Evolutionary conservation across 768 basidiomycete species (phyloP), one percentile per base, ranked within the genome.

Genomic region (Glaciozyma martinii): DNA sequence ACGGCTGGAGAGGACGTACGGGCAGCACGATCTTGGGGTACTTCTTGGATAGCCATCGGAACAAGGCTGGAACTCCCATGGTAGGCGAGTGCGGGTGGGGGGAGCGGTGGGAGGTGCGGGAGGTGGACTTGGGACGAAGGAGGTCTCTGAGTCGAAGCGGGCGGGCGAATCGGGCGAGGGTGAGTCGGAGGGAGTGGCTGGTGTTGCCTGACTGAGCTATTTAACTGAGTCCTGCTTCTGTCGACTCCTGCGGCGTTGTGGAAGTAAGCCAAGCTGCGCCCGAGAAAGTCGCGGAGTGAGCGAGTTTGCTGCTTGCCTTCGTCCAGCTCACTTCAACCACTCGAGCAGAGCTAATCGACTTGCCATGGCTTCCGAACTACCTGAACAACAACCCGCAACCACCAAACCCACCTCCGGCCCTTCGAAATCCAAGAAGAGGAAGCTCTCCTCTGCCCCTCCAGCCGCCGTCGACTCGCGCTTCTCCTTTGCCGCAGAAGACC

Each of bases 21-120:
- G 57, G 80, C 86, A 60, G 64, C 89, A 91, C 85, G 74, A 94
- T 97, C 82, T 90, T 97, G 59, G 94, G 92, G 76, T 99, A 99
- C 78, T 97, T 97, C 81, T 88, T 93, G 76, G 91, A 95, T 65
- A 98, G 82, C 93, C 94, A 99, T 75, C 94, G 86, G 79, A 98
- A 98, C 68, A 97, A 83, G 55, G 94, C 94, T 21, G 66, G 66
- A 42, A 65, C 59, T 43, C 58, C 63, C 63, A 65, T 60, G n/a
- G 15, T 57, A 19, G 16, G 27, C 21, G 50, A 16, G 25, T 27
- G n/a, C 7, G 27, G 13, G 47, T 49, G 47, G n/a, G 47, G n/a
- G n/a, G n/a, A n/a, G n/a, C n/a, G n/a, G 19, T 13, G 46, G 6
- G 46, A 25, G 46, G 19, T 7, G 21, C 21, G n/a, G 46, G 6